Evolutionary conservation across 2,329 filamentous ascomycete genomes (phyloP), one percentile per base, ranked within the genome.

Genomic region (Pyrenochaeta sp.): DNA sequence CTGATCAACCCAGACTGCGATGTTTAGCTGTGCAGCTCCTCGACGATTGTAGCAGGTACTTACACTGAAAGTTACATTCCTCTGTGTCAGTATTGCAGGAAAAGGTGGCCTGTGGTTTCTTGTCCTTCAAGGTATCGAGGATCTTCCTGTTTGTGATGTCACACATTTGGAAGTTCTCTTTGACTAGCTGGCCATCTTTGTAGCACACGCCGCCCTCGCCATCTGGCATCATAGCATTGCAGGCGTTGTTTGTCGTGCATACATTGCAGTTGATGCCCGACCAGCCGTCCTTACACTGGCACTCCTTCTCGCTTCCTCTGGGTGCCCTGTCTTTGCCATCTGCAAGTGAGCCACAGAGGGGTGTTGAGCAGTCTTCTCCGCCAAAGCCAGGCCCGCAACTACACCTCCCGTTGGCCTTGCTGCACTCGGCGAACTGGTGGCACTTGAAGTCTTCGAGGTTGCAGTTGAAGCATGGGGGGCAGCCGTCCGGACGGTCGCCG

Each of bases 91-190:
- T 86, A 69, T 93, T 87, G 76, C 95, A 99, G 27, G 89, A 92
- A 72, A 99, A 99, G 0, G 95, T 99, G 20, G 96, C 95, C 75
- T 99, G 90, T 0, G 95, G 93, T 53, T 91, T 90, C 77, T 92
- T 86, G 39, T 90, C 88, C 67, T 92, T 90, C 43, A 99, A 83
- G 71, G 94, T 87, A 58, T 93, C 87, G 49, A 94, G 82, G 69
- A 99, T 99, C 81, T 96, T 95, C 75, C 87, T 86, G 79, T 99
- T 99, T 50, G 93, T 98, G 62, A 99, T 95, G 75, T 96, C 91
- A 78, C 95, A 99, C 80, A 97, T 95, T 78, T 99, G 96, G 78
- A 92, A 94, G 80, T 98, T 99, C 77, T 96, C 87, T 67, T 95
- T 92, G 59, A 98, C 89, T 10, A 96, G 89, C 63, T 96, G 87